Evolutionary conservation across 805 yeast genomes (phyloP), one percentile per base, ranked within the genome.

Genomic region (Trichomonascus vanleenenianus): DNA sequence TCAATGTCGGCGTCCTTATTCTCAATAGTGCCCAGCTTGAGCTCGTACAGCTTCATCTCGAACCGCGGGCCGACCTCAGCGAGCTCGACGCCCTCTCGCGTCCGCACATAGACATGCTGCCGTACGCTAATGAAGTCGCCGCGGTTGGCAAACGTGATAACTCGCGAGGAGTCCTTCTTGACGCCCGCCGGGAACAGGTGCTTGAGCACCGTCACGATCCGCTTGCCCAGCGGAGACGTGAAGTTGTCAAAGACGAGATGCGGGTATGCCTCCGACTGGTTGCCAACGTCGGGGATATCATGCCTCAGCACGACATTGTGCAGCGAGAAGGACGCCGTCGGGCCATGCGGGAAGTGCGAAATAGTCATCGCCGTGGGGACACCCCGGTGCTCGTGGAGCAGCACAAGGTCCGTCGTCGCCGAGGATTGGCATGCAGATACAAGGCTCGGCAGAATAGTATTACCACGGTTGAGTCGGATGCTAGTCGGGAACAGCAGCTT

Each of bases 31-130:
- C 99, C 97, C 54, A 93, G 72, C 58, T 81, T 76, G 53, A 93
- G 68, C 64, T 91, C 97, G 62, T 79, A 93, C 53, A 93, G 68
- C 61, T 88, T 78, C 97, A 93, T 89, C 66, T 93, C 98, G 57
- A 93, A 93, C 51, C 99, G 73, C n/a, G 99, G 99, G 0, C 99
- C 99, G 32, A 93, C 84, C 63, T 93, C 99, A 48, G 96, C 89
- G 46, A 93, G 66, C 62, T 93, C 97, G 1, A 88, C 96, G 14
- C 75, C 76, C 51, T 88, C 96, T 55, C 83, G 81, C 0, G 96
- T 87, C 60, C 79, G 82, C 3, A 88, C 96, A 62, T 85, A 93
- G 1, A 93, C 83, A 61, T 93, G 99, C 60, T 93, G 98, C 64
- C 99, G 77, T 3, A 93, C 97, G 50, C 88, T 79, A 50, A 93